Conservation (phyloP, 108 stramenopile genomes). For the Poteriospumella lacustris region DNA sequence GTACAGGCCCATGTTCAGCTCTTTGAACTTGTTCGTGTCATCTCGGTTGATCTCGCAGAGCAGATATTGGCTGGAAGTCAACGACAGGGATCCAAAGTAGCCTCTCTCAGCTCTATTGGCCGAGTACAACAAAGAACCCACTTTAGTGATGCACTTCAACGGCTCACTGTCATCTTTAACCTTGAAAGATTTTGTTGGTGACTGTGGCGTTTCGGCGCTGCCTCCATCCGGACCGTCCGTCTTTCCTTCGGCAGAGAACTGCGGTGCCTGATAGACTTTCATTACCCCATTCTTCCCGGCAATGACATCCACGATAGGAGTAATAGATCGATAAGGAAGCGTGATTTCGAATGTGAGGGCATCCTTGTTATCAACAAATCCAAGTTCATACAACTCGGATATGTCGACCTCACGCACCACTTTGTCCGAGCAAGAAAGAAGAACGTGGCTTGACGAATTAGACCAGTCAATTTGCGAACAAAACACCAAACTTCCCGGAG, state of each 20-base stretch:
- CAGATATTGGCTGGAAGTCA: no score
- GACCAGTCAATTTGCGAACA: slow-evolving; percentile 35
- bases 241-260: background rate
- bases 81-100: background rate
- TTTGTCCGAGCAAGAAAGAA: slow-evolving; percentile 25
- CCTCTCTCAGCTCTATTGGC: background rate
- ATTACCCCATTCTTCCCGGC: background rate
- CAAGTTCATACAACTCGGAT: slow-evolving; percentile 27
- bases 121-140: background rate
- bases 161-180: no score
- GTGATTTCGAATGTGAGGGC: slow-evolving; percentile 32
- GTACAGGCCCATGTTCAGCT: slow-evolving; percentile 12
- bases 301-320: slow-evolving; percentile 32
- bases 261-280: background rate
- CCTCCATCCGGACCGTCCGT: slow-evolving; percentile 11
- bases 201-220: no score
- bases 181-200: no score
- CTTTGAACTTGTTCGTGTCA: no score
- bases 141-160: no score
- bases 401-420: slow-evolving; percentile 35
- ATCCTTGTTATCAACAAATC: slow-evolving; percentile 28
- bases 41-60: no score
- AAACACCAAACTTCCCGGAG: slow-evolving; percentile 43
- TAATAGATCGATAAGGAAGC: slow-evolving; percentile 30
- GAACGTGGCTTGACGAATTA: slow-evolving; percentile 20